phyloP scores from a whole-genome alignment of 345 rosid species.

The Rhizophora mangle region DNA sequence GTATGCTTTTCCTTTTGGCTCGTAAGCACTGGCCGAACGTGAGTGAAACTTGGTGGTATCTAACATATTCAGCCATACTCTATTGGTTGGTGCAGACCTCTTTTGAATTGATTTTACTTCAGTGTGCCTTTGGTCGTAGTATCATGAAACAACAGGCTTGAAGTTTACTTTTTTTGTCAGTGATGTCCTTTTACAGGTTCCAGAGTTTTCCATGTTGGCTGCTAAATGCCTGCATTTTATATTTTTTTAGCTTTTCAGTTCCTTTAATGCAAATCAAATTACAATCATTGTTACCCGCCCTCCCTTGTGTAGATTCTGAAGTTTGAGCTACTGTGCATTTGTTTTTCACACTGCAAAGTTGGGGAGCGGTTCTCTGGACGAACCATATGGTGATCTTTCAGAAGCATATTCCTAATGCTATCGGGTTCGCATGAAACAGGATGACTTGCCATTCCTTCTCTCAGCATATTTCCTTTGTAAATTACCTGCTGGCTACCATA shows the following conservation, averaged over 20 bases:
- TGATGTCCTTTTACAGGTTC: neutral
- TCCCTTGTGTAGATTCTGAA: slow-evolving; percentile 32
- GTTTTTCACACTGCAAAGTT: slow-evolving; percentile 6
- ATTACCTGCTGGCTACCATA: slow-evolving; percentile 12
- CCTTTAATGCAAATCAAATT: slow-evolving; percentile 6
- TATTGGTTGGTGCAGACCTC: neutral
- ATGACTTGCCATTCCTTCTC: slow-evolving; percentile 12
- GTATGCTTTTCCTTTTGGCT: neutral
- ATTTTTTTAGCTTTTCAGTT: neutral
- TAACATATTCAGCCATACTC: neutral
- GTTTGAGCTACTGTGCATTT: slow-evolving; percentile 23
- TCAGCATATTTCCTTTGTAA: slow-evolving; percentile 3
- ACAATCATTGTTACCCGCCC: neutral
- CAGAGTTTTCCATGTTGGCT: neutral
- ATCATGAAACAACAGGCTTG: slow-evolving; percentile 17
- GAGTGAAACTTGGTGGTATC: neutral
- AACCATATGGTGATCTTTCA: neutral
- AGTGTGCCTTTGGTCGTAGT: slow-evolving; percentile 5
- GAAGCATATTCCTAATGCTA: slow-evolving; percentile 2
- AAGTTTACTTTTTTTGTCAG: neutral
- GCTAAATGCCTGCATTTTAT: slow-evolving; percentile 3
- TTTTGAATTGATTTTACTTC: slow-evolving; percentile 7
- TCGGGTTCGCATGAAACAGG: slow-evolving; percentile 12
- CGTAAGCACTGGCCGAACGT: neutral
- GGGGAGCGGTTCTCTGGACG: slow-evolving; percentile 7